These are phyloP conservation scores for Wickerhamiella shivajii DNA, from an alignment of 805 yeast species.

Conservation along the genomic window DNA sequence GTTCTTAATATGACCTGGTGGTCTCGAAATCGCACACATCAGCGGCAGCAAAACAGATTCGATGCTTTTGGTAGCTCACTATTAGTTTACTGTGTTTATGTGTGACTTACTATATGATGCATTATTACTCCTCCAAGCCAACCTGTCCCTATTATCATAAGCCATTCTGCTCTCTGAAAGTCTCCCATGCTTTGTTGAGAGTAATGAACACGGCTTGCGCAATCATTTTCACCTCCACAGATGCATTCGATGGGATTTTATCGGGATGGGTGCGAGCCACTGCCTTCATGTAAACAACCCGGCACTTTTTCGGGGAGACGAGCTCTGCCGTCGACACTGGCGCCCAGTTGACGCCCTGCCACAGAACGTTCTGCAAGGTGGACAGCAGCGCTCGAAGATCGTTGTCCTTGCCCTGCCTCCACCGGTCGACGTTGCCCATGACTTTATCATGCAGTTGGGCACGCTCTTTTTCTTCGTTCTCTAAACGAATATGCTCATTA, in stretches of 20 bases:
- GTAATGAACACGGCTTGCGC: slow-evolving; percentile 78
- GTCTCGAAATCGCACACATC: too few species aligned
- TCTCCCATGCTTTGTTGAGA: slow-evolving; percentile 83
- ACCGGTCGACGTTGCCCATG: slow-evolving; percentile 35
- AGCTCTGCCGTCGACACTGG: slow-evolving; percentile 55
- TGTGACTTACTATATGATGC: too few species aligned
- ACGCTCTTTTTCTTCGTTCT: slow-evolving; percentile 40
- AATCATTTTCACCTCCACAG: slow-evolving; percentile 60
- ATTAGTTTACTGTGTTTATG: too few species aligned
- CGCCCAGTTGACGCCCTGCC: slow-evolving; percentile 56
- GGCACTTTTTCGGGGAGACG: slow-evolving; percentile 80
- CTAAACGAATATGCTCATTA: slow-evolving; percentile 32
- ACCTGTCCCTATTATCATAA: too few species aligned
- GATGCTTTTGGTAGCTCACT: too few species aligned
- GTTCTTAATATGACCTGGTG: too few species aligned
- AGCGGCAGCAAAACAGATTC: too few species aligned
- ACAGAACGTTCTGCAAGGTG: slow-evolving; percentile 49
- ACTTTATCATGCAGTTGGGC: slow-evolving; percentile 51
- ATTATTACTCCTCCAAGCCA: too few species aligned
- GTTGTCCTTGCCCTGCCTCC: slow-evolving; percentile 68
- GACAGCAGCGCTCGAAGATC: slow-evolving; percentile 67
- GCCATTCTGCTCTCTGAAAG: slow-evolving; percentile 35
- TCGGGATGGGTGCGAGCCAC: slow-evolving; percentile 74
- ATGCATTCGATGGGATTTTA: slow-evolving; percentile 45
- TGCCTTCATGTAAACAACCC: slow-evolving; percentile 68